Conservation (phyloP, 2,329 filamentous ascomycete species). For the Diaporthe citriasiana region DNA sequence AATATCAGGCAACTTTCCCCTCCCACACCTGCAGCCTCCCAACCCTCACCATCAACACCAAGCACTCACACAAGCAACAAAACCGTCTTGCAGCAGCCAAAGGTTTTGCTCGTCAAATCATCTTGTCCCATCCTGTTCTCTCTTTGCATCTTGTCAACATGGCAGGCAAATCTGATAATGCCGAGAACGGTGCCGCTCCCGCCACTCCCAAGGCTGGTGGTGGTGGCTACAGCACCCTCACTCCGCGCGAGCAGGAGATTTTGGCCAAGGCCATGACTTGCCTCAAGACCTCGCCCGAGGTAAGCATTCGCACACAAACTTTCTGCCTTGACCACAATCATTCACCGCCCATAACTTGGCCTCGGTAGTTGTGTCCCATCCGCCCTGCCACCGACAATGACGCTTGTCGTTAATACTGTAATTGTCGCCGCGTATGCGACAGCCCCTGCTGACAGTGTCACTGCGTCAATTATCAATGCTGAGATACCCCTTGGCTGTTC, state of each 20-base stretch:
- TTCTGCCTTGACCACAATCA: not conserved
- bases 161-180: constrained; percentile 1
- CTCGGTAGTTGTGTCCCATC: not conserved
- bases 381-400: not conserved
- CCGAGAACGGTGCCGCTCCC: constrained; percentile 19
- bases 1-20: constrained; percentile 11
- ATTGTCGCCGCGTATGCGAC: not conserved
- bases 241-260: constrained; percentile 55
- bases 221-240: constrained; percentile 25
- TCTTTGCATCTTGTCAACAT: not conserved
- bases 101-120: too few relatives aligned
- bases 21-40: constrained; percentile 20
- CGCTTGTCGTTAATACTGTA: not conserved
- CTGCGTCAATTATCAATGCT: not conserved
- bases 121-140: too few relatives aligned
- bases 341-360: not conserved
- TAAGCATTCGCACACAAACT: constrained; percentile 12
- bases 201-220: constrained; percentile 29
- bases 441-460: not conserved
- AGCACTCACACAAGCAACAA: not conserved
- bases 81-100: not conserved
- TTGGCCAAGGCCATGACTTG: constrained; percentile 38
- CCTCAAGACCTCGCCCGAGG: constrained; percentile 41
- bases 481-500: not conserved
- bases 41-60: not conserved